phyloP scores from a whole-genome alignment of 768 basidiomycete genomes.

The Royoungia palumana region DNA sequence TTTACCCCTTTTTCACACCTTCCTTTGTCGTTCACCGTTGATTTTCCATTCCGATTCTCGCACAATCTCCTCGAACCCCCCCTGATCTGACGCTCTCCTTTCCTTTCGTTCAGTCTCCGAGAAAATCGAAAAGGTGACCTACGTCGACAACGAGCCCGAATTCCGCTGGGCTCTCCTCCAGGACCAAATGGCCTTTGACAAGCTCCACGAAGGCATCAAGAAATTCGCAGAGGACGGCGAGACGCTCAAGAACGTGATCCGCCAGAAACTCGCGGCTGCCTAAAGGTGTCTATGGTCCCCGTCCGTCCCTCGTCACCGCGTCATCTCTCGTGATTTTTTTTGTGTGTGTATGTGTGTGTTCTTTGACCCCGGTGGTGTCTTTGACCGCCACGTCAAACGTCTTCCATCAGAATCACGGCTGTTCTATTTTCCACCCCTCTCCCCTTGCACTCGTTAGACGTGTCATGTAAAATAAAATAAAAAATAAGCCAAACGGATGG shows the following conservation, averaged over 20 bases:
- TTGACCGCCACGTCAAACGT: too few species aligned
- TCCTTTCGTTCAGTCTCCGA: conserved; percentile 40
- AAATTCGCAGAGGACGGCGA: conserved; percentile 97
- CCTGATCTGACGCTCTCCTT: neutral
- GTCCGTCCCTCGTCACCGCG: too few species aligned
- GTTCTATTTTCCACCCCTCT: too few species aligned
- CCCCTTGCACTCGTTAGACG: too few species aligned
- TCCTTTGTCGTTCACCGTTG: neutral
- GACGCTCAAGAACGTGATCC: conserved; percentile 80
- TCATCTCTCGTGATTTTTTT: neutral
- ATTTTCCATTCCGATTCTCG: neutral
- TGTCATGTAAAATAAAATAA: conserved; percentile 1
- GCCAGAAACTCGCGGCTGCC: conserved; percentile 49
- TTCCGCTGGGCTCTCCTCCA: conserved; percentile 94
- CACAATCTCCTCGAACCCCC: too few species aligned
- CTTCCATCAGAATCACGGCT: too few species aligned
- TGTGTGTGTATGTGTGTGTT: too few species aligned
- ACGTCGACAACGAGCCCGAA: conserved; percentile 88
- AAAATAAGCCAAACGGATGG: too few species aligned
- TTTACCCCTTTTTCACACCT: neutral
- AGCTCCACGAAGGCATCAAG: conserved; percentile 96
- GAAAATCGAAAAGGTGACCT: conserved; percentile 73
- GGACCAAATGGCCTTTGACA: conserved; percentile 98
- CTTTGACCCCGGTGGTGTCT: too few species aligned
- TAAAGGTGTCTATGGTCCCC: conserved; percentile 1